Evolutionary conservation across 1,284 basidiomycete genomes (phyloP), one percentile per base, ranked within the genome.

Genomic region (Phlebopus sp.): DNA sequence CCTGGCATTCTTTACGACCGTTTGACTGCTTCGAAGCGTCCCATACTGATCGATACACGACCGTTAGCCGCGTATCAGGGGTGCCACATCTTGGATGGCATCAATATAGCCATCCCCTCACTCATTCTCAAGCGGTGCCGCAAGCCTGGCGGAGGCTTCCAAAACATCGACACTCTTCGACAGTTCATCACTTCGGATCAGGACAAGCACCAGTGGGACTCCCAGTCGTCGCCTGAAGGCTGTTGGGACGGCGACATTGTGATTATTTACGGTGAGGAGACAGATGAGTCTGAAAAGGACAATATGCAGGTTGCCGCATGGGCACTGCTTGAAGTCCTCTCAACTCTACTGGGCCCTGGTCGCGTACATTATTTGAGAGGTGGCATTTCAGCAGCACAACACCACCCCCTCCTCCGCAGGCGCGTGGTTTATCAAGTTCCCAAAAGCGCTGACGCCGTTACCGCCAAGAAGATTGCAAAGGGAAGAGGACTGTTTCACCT

Each of bases 111-210:
- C 32, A 88, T 94, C 46, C 90, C 91, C 0, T 86, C 88, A 19
- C 79, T 93, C 58, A 90, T 93, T 58, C 79, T 92, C 57, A 91
- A 91, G 66, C 82, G 91, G n/a, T 84, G 79, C 53, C 76, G 79
- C 46, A 88, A 86, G 60, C 78, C 82, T 6, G 79, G 76, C 18
- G 77, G 76, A 31, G 78, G 77, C 4, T 79, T 86, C 55, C 77
- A 79, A 34, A 78, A 76, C 27, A 74, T 92, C 53, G 77, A 82
- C 51, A 75, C 81, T 0, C 69, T 93, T 39, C 79, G 82, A 37
- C 82, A 86, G 54, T 93, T 84, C 63, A 80, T 92, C 56, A 89
- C 85, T 6, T 89, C 88, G 0, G 82, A 88, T 34, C 69, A 77
- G 14, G 86, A 84, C 13, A 85, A 82, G 59, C 68, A 68, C 31